Conservation (phyloP, 2,329 filamentous ascomycete genomes). For the Beauveria medogensis region DNA sequence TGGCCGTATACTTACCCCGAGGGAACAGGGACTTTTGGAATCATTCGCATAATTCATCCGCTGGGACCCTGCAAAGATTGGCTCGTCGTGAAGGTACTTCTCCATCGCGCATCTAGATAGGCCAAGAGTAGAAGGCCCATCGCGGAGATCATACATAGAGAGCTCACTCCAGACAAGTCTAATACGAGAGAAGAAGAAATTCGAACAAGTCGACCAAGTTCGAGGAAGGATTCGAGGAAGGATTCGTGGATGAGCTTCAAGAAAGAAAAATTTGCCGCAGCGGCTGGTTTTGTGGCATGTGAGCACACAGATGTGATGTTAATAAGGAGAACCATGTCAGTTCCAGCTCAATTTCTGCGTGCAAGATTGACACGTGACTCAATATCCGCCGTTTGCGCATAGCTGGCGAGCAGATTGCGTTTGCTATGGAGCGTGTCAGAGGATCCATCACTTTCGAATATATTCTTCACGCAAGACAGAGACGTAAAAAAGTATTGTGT, state of each 20-base stretch:
- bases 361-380: background rate
- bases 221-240: background rate
- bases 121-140: background rate
- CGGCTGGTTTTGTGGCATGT: background rate
- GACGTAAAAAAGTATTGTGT: background rate
- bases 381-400: background rate
- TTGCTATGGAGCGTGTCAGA: background rate
- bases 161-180: background rate
- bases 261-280: background rate
- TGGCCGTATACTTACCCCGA: background rate
- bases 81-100: background rate
- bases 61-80: background rate
- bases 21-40: background rate
- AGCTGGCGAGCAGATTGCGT: background rate
- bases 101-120: background rate
- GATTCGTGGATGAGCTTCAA: background rate
- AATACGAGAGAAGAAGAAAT: background rate
- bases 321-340: slow-evolving; percentile 6
- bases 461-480: background rate
- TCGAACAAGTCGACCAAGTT: too few species aligned
- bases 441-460: background rate
- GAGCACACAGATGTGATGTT: background rate
- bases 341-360: slow-evolving; percentile 1
- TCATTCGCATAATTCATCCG: background rate
- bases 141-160: background rate